phyloP scores from a whole-genome alignment of 805 yeast species.

The Kodamaea sagamina region DNA sequence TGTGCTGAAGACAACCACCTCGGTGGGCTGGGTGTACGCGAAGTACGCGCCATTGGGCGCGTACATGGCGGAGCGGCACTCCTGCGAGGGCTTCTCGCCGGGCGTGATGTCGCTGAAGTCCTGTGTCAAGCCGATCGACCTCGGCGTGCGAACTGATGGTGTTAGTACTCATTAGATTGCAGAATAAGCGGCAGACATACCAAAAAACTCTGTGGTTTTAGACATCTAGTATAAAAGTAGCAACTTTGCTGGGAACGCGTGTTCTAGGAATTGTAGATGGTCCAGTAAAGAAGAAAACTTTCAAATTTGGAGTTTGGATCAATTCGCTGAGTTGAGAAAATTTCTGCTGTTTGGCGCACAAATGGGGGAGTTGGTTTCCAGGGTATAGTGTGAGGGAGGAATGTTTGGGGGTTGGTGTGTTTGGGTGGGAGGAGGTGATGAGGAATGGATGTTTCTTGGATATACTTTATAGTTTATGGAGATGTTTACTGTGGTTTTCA shows the following conservation, averaged over 20 bases:
- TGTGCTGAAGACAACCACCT: conserved; percentile 61
- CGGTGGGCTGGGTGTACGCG: conserved; percentile 69
- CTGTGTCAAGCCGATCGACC: conserved; percentile 28
- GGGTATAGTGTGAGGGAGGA: background rate
- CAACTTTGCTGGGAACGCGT: background rate
- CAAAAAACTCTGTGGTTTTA: conserved; percentile 38
- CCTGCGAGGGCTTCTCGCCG: conserved; percentile 39
- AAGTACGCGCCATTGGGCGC: conserved; percentile 68
- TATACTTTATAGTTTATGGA: background rate
- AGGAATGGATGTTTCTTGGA: too few species aligned
- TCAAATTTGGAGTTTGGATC: background rate
- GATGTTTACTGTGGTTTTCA: background rate
- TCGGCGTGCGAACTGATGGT: conserved; percentile 30
- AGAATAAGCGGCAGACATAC: conserved; percentile 26
- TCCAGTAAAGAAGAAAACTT: conserved; percentile 5
- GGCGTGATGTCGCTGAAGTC: conserved; percentile 40
- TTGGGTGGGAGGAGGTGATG: background rate
- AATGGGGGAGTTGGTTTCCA: background rate
- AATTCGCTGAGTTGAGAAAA: conserved; percentile 3
- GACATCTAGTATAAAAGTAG: conserved; percentile 27
- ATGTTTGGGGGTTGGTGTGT: too few species aligned
- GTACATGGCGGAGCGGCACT: conserved; percentile 65
- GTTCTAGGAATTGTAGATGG: background rate
- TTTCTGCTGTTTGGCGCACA: conserved; percentile 2
- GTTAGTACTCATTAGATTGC: conserved; percentile 1